Base-by-base conservation (phyloP, 306 rosid species). In the Crotalaria pallida region DNA sequence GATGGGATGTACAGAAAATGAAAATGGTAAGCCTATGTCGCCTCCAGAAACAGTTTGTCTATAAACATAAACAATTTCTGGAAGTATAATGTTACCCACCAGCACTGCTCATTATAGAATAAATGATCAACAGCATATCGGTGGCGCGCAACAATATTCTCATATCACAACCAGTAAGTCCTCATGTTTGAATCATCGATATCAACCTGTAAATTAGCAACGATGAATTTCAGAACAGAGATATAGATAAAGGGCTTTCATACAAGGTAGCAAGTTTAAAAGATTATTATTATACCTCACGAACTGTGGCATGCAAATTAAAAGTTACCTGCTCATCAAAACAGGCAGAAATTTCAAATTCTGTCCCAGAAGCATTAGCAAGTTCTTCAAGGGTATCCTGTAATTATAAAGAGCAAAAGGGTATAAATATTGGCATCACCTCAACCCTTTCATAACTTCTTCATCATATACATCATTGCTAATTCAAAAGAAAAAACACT, bases 301-400 rank as follows among this genome's bases (percentile, higher is more conserved):
- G 63, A 36, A 19, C 50, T 5, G 59, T 45, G 59, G 41, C 61
- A 78, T 34, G 29, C 34, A 56, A 56, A 67, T 65, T 66, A 55
- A 67, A 56, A 61, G 61, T 27, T 81, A 89, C 91, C 88, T 86
- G 92, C 40, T 84, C 87, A 51, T 82, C 92, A 52, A 89, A 89
- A 76, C 78, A 81, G 1, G 79, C 80, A 45, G 89, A 84, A 52
- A 89, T 84, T 69, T 84, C 96, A 53, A 84, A 89, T 45, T 86
- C 88, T 7, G 91, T 76, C 66, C 84, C 96, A 7, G 92, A 82
- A 65, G 88, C 80, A 68, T 84, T 80, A 13, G 84, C 84, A 51
- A 89, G 78, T 74, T 86, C 88, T 58, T 82, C 86, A 65, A 88
- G 79, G n/a, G 73, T 19, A 53, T 82, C 89, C 96, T 86, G 89